Evolutionary conservation across 192 early-diverging fungal species (phyloP).

Genomic region (Backusella liffmaniae): DNA sequence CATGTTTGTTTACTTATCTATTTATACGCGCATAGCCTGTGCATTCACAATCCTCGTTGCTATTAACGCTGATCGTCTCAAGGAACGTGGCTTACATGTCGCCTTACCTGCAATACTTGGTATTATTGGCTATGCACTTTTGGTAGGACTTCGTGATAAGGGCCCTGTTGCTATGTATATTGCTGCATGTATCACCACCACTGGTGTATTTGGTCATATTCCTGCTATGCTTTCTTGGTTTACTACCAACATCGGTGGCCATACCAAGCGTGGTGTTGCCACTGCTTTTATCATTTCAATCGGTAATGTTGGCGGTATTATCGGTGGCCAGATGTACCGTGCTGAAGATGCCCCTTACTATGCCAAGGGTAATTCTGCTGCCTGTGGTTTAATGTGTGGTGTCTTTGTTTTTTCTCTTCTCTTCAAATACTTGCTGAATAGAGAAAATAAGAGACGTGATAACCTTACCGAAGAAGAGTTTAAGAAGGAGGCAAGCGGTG

Average conservation of each 20-base stretch:
- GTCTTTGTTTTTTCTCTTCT: slow-evolving; percentile 46
- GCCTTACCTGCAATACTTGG: slow-evolving; percentile 40
- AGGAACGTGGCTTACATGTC: slow-evolving; percentile 48
- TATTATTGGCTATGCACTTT: slow-evolving; percentile 46
- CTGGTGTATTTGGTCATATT: slow-evolving; percentile 49
- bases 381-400: slow-evolving; percentile 49
- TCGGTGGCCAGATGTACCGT: slow-evolving; percentile 76
- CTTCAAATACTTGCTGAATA: slow-evolving; percentile 51
- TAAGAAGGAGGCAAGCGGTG: slow-evolving; percentile 35
- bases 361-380: slow-evolving; percentile 42
- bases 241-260: slow-evolving; percentile 65
- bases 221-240: slow-evolving; percentile 66
- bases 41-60: slow-evolving; percentile 31
- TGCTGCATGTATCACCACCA: slow-evolving; percentile 40
- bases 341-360: slow-evolving; percentile 56
- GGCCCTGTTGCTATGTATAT: slow-evolving; percentile 39
- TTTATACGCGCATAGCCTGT: slow-evolving; percentile 24
- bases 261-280: slow-evolving; percentile 69
- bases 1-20: neutral
- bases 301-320: slow-evolving; percentile 72
- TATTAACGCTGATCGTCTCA: slow-evolving; percentile 36
- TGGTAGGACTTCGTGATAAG: slow-evolving; percentile 38
- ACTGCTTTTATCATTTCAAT: slow-evolving; percentile 64
- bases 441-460: slow-evolving; percentile 60
- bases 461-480: slow-evolving; percentile 50